A percentile compares a stretch with the other conserved stretches of the same genome.
Conservation (phyloP, 441 rosid species). For the Populus trichocarpa region DNA sequence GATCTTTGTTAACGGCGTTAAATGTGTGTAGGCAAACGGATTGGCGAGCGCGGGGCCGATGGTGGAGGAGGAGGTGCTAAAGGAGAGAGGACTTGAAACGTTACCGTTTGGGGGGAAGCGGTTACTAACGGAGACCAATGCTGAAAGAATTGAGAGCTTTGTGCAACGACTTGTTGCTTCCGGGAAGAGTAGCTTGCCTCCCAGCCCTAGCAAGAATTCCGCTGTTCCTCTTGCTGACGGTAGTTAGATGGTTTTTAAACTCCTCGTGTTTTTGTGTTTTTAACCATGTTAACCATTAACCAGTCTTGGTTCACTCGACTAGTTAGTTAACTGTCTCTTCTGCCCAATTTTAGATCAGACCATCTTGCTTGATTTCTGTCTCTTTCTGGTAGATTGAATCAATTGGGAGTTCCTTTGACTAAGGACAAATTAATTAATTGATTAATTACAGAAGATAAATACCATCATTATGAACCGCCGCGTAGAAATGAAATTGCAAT, state of each 20-base stretch:
- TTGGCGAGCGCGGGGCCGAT: slow-evolving; percentile 19
- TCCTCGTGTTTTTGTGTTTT: not conserved
- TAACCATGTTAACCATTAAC: slow-evolving; percentile 13
- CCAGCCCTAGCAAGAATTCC: slow-evolving; percentile 84
- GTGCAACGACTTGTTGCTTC: slow-evolving; percentile 82
- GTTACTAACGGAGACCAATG: slow-evolving; percentile 77
- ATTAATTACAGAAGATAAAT: not conserved
- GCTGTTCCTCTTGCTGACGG: slow-evolving; percentile 63
- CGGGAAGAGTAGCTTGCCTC: slow-evolving; percentile 72
- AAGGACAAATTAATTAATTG: not conserved
- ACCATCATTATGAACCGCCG: not conserved
- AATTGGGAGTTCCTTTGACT: slow-evolving; percentile 3
- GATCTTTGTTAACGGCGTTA: slow-evolving; percentile 22
- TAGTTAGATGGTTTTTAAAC: slow-evolving; percentile 37
- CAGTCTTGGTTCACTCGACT: slow-evolving; percentile 16
- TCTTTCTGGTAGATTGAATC: not conserved
- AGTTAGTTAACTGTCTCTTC: slow-evolving; percentile 15
- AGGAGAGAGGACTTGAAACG: slow-evolving; percentile 79
- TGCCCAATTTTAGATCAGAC: not conserved
- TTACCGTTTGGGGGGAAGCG: slow-evolving; percentile 90
- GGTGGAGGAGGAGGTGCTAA: slow-evolving; percentile 54
- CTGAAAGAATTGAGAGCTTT: slow-evolving; percentile 65
- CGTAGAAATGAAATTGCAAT: not conserved
- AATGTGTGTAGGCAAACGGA: slow-evolving; percentile 58
- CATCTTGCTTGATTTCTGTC: not conserved